Percentiles rank a stretch among this genome's conserved stretches.
Conservation (phyloP, 805 yeast genomes). For the Wickerhamiella dianesei region DNA sequence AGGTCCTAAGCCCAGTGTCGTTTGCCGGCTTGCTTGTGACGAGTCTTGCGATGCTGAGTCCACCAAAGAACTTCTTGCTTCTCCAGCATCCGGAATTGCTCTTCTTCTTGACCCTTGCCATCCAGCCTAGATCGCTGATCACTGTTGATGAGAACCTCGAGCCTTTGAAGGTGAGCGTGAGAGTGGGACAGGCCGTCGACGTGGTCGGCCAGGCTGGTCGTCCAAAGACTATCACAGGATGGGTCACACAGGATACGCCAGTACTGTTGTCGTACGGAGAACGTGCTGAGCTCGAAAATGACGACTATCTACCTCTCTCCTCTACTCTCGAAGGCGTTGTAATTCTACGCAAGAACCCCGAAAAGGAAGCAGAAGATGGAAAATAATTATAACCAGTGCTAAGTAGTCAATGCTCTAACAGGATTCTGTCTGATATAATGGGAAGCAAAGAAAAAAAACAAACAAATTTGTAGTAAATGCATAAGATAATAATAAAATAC, state of each 20-base stretch:
- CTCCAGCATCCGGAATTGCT: slow-evolving; percentile 64
- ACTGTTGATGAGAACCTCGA: slow-evolving; percentile 85
- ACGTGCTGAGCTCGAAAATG: slow-evolving; percentile 91
- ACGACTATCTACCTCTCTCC: slow-evolving; percentile 75
- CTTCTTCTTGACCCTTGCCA: slow-evolving; percentile 74
- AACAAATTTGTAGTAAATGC: background rate
- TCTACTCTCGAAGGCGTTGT: slow-evolving; percentile 86
- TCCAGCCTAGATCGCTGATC: slow-evolving; percentile 83
- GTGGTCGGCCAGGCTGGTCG: slow-evolving; percentile 98
- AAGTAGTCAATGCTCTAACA: background rate
- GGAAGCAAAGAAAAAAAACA: no score
- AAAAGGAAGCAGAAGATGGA: background rate
- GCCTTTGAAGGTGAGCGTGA: slow-evolving; percentile 86
- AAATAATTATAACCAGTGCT: background rate
- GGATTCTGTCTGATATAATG: no score
- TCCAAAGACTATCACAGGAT: slow-evolving; percentile 97
- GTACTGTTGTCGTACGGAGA: slow-evolving; percentile 88
- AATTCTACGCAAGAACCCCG: slow-evolving; percentile 81
- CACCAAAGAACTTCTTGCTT: slow-evolving; percentile 58
- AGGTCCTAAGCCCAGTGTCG: slow-evolving; percentile 73
- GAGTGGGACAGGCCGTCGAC: slow-evolving; percentile 98
- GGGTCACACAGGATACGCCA: slow-evolving; percentile 98
- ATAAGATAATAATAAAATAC: background rate
- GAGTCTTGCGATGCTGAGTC: slow-evolving; percentile 71
- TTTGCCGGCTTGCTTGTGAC: slow-evolving; percentile 81